Percentiles rank a stretch among this genome's conserved stretches.
Evolutionary conservation across 768 basidiomycete species (phyloP).

Genomic region (Pisolithus albus): DNA sequence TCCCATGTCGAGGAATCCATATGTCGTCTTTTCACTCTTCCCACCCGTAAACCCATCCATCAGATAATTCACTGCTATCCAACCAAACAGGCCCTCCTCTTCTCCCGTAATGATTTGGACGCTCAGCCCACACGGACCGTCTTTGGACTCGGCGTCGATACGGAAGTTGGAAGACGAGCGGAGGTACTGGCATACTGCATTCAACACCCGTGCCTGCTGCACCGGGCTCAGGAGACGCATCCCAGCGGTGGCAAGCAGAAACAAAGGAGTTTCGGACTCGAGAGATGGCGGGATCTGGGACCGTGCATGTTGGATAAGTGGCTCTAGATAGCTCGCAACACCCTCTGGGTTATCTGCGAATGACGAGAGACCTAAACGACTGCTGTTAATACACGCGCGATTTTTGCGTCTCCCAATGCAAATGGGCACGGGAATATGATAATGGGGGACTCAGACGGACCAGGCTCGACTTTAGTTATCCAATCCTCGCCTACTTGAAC

Average conservation of each 20-base stretch:
- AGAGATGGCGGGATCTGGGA: conserved; percentile 81
- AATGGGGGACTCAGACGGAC: conserved; percentile 39
- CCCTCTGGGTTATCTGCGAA: conserved; percentile 62
- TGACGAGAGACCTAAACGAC: conserved; percentile 76
- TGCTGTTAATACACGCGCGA: background rate
- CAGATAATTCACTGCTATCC: conserved; percentile 98
- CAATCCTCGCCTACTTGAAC: conserved; percentile 74
- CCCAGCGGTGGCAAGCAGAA: conserved; percentile 93
- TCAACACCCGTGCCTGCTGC: conserved; percentile 67
- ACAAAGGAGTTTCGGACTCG: conserved; percentile 79
- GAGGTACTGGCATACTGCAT: conserved; percentile 72
- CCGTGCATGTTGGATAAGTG: conserved; percentile 77
- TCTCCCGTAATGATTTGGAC: conserved; percentile 95
- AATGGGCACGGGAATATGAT: background rate
- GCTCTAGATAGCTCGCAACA: conserved; percentile 71
- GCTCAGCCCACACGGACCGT: conserved; percentile 86
- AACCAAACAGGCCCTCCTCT: conserved; percentile 96
- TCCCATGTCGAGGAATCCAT: conserved; percentile 98
- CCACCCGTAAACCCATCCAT: conserved; percentile 85
- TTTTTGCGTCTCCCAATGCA: background rate
- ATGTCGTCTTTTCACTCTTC: conserved; percentile 42
- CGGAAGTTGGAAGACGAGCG: conserved; percentile 69
- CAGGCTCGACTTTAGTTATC: conserved; percentile 90
- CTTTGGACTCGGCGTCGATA: conserved; percentile 55
- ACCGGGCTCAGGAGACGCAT: conserved; percentile 80